phyloP scores from a whole-genome alignment of 805 yeast species.

The Jamesozyma gamospora region DNA sequence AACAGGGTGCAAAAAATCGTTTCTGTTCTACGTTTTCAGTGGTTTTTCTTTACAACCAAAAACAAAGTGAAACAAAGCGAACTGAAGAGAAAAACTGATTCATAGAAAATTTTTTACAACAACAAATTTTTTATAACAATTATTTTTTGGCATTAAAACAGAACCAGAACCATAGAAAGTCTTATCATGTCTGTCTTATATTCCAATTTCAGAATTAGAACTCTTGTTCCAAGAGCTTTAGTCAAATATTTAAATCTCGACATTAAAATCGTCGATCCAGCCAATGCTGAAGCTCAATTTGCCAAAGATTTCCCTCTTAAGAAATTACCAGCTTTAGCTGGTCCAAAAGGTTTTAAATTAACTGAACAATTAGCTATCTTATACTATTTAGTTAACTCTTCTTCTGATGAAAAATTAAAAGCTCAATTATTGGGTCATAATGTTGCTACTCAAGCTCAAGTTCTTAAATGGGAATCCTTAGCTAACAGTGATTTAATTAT shows the following conservation, averaged over 20 bases:
- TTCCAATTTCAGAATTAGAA: conserved; percentile 34
- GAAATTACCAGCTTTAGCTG: conserved; percentile 59
- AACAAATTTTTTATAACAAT: no score
- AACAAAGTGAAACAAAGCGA: no score
- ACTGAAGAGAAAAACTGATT: no score
- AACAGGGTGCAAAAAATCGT: no score
- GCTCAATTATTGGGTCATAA: conserved; percentile 46
- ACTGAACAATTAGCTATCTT: conserved; percentile 59
- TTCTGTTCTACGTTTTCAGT: no score
- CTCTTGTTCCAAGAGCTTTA: conserved; percentile 38
- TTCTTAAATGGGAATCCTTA: conserved; percentile 71
- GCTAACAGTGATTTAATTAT: conserved; percentile 57
- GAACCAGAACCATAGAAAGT: no score
- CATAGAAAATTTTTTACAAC: no score
- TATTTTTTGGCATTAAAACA: no score
- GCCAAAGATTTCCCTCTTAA: conserved; percentile 50
- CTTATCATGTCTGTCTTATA: conserved; percentile 44
- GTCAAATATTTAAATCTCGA: conserved; percentile 54
- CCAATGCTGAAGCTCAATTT: conserved; percentile 31
- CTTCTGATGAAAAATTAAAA: conserved; percentile 29
- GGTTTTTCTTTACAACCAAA: no score
- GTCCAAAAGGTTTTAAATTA: conserved; percentile 63
- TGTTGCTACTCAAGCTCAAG: conserved; percentile 25
- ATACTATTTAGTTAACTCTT: conserved; percentile 36
- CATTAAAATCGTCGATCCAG: conserved; percentile 35